Percentiles rank a stretch among this genome's conserved stretches.
Evolutionary conservation across 306 rosid species (phyloP).

Genomic region (Calophaca sinica): DNA sequence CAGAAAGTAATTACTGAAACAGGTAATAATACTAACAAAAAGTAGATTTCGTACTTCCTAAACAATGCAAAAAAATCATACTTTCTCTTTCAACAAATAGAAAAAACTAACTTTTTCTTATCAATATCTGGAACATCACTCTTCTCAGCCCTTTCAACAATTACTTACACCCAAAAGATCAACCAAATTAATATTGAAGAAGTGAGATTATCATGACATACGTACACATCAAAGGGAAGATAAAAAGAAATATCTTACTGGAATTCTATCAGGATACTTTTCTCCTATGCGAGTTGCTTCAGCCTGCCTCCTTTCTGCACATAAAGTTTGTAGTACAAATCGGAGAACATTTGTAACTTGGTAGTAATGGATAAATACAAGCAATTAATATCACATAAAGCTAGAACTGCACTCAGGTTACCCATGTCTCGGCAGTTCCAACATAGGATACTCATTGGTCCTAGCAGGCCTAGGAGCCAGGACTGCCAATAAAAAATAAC

Average conservation of each 20-base stretch:
- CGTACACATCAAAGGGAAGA: neutral
- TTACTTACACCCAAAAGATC: slow-evolving; percentile 59
- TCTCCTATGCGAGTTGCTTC: slow-evolving; percentile 92
- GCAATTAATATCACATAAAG: too few relatives aligned
- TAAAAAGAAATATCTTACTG: slow-evolving; percentile 54
- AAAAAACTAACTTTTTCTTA: slow-evolving; percentile 77
- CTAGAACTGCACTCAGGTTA: too few relatives aligned
- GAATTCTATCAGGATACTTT: slow-evolving; percentile 92
- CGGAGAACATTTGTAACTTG: slow-evolving; percentile 5
- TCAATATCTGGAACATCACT: slow-evolving; percentile 90
- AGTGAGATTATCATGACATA: neutral
- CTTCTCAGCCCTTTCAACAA: slow-evolving; percentile 91
- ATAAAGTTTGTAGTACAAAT: slow-evolving; percentile 32
- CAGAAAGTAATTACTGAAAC: neutral
- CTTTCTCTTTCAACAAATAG: too few relatives aligned
- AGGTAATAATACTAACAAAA: too few relatives aligned
- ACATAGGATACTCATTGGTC: too few relatives aligned
- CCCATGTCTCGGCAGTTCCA: too few relatives aligned
- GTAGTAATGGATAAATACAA: neutral
- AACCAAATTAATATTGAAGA: slow-evolving; percentile 34
- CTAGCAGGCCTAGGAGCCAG: too few relatives aligned
- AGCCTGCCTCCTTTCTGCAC: slow-evolving; percentile 86
- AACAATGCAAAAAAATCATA: too few relatives aligned
- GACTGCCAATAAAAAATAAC: too few relatives aligned
- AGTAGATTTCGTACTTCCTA: too few relatives aligned